Percentiles rank a stretch among this genome's conserved stretches.
These are phyloP conservation scores for Leucaena leucocephala DNA, from an alignment of 306 rosid species.

Conservation along the genomic window DNA sequence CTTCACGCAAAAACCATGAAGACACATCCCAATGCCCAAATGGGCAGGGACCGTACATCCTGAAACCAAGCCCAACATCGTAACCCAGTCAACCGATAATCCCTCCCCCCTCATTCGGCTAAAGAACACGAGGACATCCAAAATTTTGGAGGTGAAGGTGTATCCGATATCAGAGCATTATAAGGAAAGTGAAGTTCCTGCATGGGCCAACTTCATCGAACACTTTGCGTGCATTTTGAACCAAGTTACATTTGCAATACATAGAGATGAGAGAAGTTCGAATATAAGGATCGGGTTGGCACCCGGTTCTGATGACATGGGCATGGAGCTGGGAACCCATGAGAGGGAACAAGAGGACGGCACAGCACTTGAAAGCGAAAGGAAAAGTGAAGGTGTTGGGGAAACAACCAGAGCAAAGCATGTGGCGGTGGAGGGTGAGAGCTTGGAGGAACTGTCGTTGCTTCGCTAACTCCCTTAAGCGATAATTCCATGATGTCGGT, in stretches of 20 bases:
- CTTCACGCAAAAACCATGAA: conserved; percentile 56
- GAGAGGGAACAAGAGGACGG: conserved; percentile 61
- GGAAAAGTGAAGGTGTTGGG: conserved; percentile 88
- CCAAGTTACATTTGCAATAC: conserved; percentile 50
- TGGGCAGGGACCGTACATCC: conserved; percentile 50
- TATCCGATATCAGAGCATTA: conserved; percentile 84
- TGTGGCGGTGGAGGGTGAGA: conserved; percentile 62
- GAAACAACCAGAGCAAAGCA: conserved; percentile 69
- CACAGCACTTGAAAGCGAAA: conserved; percentile 81
- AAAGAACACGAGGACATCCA: conserved; percentile 54
- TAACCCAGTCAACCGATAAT: conserved; percentile 53
- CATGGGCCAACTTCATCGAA: conserved; percentile 60
- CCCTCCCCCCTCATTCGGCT: conserved; percentile 56
- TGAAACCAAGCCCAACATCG: conserved; percentile 73
- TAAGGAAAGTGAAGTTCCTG: conserved; percentile 50
- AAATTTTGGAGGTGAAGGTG: conserved; percentile 46
- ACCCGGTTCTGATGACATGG: conserved; percentile 75
- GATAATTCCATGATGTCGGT: conserved; percentile 65
- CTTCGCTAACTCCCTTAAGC: conserved; percentile 67
- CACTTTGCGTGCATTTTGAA: conserved; percentile 63
- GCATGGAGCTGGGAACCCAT: conserved; percentile 66
- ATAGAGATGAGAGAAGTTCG: conserved; percentile 73
- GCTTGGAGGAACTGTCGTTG: conserved; percentile 64
- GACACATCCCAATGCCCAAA: conserved; percentile 53
- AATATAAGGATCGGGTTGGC: conserved; percentile 71